Evolutionary conservation across 306 rosid genomes (phyloP), one percentile per base, ranked within the genome.

Genomic region (Glycyrrhiza uralensis): DNA sequence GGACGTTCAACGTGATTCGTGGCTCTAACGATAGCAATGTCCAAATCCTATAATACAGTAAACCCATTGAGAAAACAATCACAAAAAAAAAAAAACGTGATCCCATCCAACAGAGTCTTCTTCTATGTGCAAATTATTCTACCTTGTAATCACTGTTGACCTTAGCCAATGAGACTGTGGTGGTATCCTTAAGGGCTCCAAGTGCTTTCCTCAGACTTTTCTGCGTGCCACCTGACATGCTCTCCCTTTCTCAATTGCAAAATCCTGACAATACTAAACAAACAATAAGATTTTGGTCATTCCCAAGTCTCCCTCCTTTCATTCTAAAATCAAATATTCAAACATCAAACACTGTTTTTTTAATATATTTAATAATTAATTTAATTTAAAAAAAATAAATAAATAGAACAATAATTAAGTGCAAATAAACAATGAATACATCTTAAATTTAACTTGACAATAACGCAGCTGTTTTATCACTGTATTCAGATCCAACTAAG

Each of bases 71-170:
- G 38, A 80, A n/a, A n/a, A 62, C 8, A 45, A 19, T 60, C 6
- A 71, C 54, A 72, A 14, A 65, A 57, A 68, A 65, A 57, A 68
- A 28, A 47, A 70, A 1, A 22, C 47, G 19, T n/a, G 59, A 67
- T 42, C 36, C 62, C 35, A 55, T 17, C 57, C 46, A 71, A 75
- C 56, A 64, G 20, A 26, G 26, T 65, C 10, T n/a, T n/a, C n/a
- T n/a, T n/a, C n/a, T 23, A 51, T 17, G 28, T 29, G 42, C 24
- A 69, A 64, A 49, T 9, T 24, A 10, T 5, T 17, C 36, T 80
- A 95, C 99, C 99, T 92, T 95, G 84, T 92, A 95, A 88, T 84
- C 99, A 73, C 97, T 95, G 80, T 95, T 92, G 87, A 95, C 97
- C 87, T 95, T 95, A 22, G 99, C 99, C 86, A 95, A 91, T 0